Evolutionary conservation across 257 asterid species (phyloP), one percentile per base, ranked within the genome.

Genomic region (Lithospermum erythrorhizon): DNA sequence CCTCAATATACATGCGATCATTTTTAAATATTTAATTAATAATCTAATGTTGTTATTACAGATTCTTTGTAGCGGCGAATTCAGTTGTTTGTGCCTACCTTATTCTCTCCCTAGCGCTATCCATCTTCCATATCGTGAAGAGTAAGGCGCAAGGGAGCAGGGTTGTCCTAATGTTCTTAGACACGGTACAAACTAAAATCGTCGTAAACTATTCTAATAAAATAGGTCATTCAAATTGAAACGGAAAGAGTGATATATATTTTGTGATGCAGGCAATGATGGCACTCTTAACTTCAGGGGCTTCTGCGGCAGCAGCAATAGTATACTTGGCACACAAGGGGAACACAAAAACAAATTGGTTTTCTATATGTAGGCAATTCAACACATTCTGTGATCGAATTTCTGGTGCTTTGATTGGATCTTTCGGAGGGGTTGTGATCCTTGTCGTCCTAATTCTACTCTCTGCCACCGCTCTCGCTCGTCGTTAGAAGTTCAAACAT

Each of bases 1-100:
- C n/a, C n/a, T n/a, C n/a, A n/a, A n/a, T n/a, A n/a, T n/a, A n/a
- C n/a, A n/a, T n/a, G n/a, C n/a, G n/a, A n/a, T 17, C 14, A 21
- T 35, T 55, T 32, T 51, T 23, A 54, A n/a, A 15, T 29, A 54
- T 11, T n/a, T 37, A 37, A 52, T n/a, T 0, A 5, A 30, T 19
- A 22, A 27, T 21, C 20, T 58, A 2, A 5, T 54, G n/a, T 51
- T 55, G 48, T 1, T 0, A 73, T 7, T 27, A 24, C 81, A 90
- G 97, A 71, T 85, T 87, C 61, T 90, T 90, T 21, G 95, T 90
- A 17, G 91, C 67, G 58, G 87, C 94, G 37, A 90, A 87, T 72
- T 65, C 85, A 6, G 32, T 87, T 0, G 97, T 78, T 24, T 61
- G 87, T 63, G 94, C 68, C 9, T 90, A 90, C 68, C 63, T 90